Evolutionary conservation across 108 stramenopile species (phyloP).

Genomic region (Pseudonitzschia pungens): DNA sequence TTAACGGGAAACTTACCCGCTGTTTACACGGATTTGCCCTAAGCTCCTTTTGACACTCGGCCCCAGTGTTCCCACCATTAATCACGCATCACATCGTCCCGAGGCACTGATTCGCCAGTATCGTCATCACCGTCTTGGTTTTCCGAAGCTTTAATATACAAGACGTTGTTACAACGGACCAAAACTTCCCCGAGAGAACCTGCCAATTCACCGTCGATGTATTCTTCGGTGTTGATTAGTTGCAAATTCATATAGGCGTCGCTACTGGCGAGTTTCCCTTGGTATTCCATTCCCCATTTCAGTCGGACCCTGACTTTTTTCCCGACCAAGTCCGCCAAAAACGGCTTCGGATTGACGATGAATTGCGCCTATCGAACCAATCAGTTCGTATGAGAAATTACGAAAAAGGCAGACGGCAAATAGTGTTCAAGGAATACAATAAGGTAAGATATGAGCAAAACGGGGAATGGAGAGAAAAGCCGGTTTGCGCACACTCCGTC

Average conservation of each 20-base stretch:
- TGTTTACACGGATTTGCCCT: conserved; percentile 3
- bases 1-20: neutral
- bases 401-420: too few relatives aligned
- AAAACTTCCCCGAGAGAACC: conserved; percentile 96
- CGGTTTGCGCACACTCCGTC: too few relatives aligned
- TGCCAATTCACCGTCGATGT: conserved; percentile 91
- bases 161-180: conserved; percentile 98
- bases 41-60: neutral
- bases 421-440: too few relatives aligned
- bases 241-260: conserved; percentile 99
- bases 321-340: conserved; percentile 92
- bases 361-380: conserved; percentile 58
- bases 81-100: conserved; percentile 13
- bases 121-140: conserved; percentile 39
- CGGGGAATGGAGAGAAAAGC: too few relatives aligned
- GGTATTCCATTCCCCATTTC: conserved; percentile 99
- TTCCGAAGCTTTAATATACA: conserved; percentile 88
- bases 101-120: conserved; percentile 12
- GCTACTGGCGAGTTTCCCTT: conserved; percentile 86
- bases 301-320: conserved; percentile 93
- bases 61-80: neutral
- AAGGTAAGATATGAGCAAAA: too few relatives aligned
- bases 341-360: conserved; percentile 99
- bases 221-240: conserved; percentile 91
- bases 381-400: too few relatives aligned